phyloP scores from a whole-genome alignment of 306 rosid genomes.

The Quercus variabilis region DNA sequence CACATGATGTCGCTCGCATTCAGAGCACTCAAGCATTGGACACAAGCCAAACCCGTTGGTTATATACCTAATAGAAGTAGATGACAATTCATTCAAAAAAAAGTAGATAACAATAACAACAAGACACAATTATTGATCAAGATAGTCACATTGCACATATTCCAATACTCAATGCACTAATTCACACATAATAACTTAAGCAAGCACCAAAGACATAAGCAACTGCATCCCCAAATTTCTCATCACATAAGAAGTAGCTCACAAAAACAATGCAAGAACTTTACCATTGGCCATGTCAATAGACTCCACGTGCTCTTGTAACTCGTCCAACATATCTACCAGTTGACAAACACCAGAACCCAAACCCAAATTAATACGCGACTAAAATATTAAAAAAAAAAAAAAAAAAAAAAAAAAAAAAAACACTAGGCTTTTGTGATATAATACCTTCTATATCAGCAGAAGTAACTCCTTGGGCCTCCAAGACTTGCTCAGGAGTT shows the following conservation, averaged over 20 bases:
- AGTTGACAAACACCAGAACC: not conserved
- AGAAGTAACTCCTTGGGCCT: conserved; percentile 74
- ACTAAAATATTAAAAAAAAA: not conserved
- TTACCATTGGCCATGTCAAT: conserved; percentile 96
- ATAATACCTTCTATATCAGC: conserved; percentile 70
- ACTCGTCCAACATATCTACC: conserved; percentile 82
- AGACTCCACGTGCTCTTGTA: conserved; percentile 95
- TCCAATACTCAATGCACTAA: not conserved
- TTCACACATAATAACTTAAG: not conserved
- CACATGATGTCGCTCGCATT: too few relatives aligned
- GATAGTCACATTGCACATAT: not conserved
- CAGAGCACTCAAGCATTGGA: too few relatives aligned
- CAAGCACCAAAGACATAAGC: not conserved
- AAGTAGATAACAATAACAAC: not conserved
- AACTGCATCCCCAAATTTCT: not conserved
- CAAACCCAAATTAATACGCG: not conserved
- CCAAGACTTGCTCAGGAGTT: conserved; percentile 83
- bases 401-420: not conserved
- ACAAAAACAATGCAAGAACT: conserved; percentile 5
- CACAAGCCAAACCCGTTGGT: too few relatives aligned
- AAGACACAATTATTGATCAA: not conserved
- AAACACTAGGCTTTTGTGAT: not conserved
- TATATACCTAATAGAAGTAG: not conserved
- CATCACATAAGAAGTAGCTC: not conserved
- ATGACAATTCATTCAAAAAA: not conserved